These are phyloP conservation scores for Pichia cephalocereana DNA, from an alignment of 805 yeast species.

Conservation along the genomic window DNA sequence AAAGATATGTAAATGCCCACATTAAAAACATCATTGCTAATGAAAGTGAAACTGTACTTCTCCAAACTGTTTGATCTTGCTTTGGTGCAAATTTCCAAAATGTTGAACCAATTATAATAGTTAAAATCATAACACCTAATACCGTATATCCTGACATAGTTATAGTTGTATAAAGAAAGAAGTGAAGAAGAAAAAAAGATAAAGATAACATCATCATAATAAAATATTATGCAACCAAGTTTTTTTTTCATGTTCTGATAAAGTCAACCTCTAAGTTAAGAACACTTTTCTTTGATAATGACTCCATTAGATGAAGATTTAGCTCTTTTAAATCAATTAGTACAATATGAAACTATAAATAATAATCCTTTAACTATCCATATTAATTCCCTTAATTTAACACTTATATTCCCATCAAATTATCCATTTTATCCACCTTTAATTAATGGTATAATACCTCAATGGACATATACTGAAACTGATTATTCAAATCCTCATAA, in stretches of 20 bases:
- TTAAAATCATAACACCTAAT: slow-evolving; percentile 35
- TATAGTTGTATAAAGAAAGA: background rate
- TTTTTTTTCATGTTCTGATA: too few species aligned
- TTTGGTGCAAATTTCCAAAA: slow-evolving; percentile 87
- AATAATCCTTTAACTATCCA: too few species aligned
- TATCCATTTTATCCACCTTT: background rate
- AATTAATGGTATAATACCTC: background rate
- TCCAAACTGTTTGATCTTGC: slow-evolving; percentile 69
- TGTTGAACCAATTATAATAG: slow-evolving; percentile 47
- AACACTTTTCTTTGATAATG: background rate
- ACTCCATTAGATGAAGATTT: too few species aligned
- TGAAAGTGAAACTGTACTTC: slow-evolving; percentile 62
- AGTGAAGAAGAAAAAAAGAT: background rate
- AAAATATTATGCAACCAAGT: too few species aligned
- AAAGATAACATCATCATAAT: background rate
- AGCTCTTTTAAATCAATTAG: too few species aligned
- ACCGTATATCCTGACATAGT: slow-evolving; percentile 11
- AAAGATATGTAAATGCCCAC: slow-evolving; percentile 78
- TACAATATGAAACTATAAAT: too few species aligned
- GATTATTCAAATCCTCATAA: slow-evolving; percentile 18
- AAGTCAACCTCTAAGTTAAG: too few species aligned
- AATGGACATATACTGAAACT: slow-evolving; percentile 6
- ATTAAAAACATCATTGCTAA: slow-evolving; percentile 55
- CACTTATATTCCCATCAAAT: background rate
- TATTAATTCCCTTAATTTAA: background rate